Evolutionary conservation across 176 grass and related monocot species (phyloP), one percentile per base, ranked within the genome.

Genomic region (Typha latifolia): DNA sequence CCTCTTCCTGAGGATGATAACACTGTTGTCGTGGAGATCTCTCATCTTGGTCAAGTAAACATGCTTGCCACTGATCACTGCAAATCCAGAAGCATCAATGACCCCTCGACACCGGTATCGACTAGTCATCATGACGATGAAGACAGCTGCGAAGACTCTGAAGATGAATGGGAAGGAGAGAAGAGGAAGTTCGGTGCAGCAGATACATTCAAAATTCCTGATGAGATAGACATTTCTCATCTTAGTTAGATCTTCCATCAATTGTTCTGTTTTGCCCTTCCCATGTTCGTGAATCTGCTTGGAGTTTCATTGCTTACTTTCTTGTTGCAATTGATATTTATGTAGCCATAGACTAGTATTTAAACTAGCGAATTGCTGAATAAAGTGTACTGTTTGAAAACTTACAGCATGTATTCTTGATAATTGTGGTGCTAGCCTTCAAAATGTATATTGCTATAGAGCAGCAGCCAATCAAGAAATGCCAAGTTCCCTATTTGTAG

Each of bases 11-110:
- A 50, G 31, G 82, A 96, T 12, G 82, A 91, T 0, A 77, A 86
- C 74, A 79, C 82, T 0, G 80, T 96, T 0, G 82, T 96, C 0
- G 82, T 96, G 31, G 91, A 96, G 68, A 91, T 96, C 68, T 88
- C 87, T 31, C 80, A 88, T 75, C 68, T 80, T 2, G 49, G 91
- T 10, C 91, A 96, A 66, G 92, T 96, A 9, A 82, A 82, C 55
- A 86, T 96, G 87, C 84, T 96, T 4, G 84, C 92, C 2, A 64
- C 84, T 1, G 61, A 78, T 4, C 77, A 64, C 61, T 91, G 87
- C 87, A 91, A 57, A 31, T 80, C 91, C 7, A 91, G 74, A 70
- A 81, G 87, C 12, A 37, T 83, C 49, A 72, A 47, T 1, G 82
- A 87, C 21, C 74, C 81, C 0, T 77, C 70, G 0, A 74, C 80